Conservation (phyloP, 176 grass and related monocot species). For the Rhipidocladum racemiflorum region DNA sequence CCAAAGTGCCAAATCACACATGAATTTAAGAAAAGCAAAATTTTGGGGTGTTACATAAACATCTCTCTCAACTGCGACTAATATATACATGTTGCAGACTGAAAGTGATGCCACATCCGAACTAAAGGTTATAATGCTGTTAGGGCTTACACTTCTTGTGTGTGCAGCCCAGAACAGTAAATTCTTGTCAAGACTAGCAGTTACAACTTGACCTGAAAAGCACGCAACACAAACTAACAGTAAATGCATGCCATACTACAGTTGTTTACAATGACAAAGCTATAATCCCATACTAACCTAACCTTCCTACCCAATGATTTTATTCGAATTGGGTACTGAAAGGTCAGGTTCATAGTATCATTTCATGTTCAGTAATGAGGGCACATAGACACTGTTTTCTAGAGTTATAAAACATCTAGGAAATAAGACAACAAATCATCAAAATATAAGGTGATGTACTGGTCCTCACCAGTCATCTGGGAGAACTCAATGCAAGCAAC, state of each 20-base stretch:
- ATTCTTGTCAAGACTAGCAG: conserved; percentile 55
- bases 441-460: no score
- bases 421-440: no score
- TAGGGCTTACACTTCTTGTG: conserved; percentile 31
- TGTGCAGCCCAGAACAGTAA: conserved; percentile 56
- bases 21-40: no score
- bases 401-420: no score
- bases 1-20: no score
- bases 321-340: neutral
- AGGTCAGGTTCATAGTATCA: neutral
- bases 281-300: neutral
- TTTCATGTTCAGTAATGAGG: no score
- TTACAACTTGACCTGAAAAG: conserved; percentile 58
- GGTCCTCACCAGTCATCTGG: no score
- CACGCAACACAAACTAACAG: neutral
- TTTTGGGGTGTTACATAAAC: no score
- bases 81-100: conserved; percentile 53
- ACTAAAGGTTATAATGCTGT: conserved; percentile 16
- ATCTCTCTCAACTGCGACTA: conserved; percentile 45
- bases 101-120: conserved; percentile 63
- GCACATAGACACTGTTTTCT: no score
- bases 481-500: no score
- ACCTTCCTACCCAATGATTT: neutral
- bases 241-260: neutral
- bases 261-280: neutral